Conservation (phyloP, 2,329 filamentous ascomycete species). For the Myriosclerotinia curreyana region DNA sequence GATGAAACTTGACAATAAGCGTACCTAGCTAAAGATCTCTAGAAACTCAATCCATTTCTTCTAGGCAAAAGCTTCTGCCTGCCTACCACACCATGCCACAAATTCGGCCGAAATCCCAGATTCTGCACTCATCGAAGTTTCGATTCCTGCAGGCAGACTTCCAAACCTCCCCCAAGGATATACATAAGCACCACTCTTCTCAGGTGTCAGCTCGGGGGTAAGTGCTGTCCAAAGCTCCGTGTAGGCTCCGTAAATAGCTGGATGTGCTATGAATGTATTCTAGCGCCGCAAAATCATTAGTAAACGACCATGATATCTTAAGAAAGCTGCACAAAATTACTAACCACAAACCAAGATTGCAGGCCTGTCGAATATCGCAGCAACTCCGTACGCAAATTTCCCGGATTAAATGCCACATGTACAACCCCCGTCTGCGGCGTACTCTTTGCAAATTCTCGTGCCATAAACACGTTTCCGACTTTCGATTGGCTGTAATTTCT, state of each 20-base stretch:
- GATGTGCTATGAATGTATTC: conserved; percentile 24
- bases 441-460: conserved; percentile 23
- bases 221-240: conserved; percentile 20
- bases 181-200: background rate
- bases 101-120: background rate
- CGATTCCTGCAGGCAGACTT: background rate
- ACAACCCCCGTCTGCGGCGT: conserved; percentile 23
- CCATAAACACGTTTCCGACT: conserved; percentile 28
- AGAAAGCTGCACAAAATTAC: conserved; percentile 7
- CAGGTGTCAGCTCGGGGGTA: background rate
- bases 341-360: background rate
- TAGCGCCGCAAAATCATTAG: conserved; percentile 8
- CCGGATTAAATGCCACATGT: conserved; percentile 25
- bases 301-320: background rate
- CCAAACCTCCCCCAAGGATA: conserved; percentile 7
- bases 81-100: background rate
- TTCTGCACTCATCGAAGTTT: background rate
- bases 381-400: conserved; percentile 25
- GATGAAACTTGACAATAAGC: too few relatives aligned
- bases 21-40: too few relatives aligned
- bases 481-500: conserved; percentile 29
- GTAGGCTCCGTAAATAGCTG: conserved; percentile 30
- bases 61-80: background rate
- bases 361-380: conserved; percentile 5
- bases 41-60: background rate